A percentile compares a stretch with the other conserved stretches of the same genome.
Evolutionary conservation across 257 asterid genomes (phyloP).

Genomic region (Solanum arcanum): DNA sequence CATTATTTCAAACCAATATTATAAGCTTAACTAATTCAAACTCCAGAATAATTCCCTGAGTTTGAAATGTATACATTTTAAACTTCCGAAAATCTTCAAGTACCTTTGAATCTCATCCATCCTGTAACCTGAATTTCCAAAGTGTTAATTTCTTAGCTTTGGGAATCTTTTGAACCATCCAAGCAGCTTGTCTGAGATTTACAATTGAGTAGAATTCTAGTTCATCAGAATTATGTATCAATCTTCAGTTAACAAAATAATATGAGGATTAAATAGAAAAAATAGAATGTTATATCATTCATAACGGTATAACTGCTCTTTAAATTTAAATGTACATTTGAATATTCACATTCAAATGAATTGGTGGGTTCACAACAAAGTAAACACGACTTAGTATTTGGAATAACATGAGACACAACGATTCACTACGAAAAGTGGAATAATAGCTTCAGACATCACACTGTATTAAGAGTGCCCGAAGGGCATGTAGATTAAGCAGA

Average conservation of each 20-base stretch:
- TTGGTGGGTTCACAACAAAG: neutral
- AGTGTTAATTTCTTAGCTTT: neutral
- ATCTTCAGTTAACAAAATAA: neutral
- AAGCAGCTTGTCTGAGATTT: neutral
- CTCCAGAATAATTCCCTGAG: neutral
- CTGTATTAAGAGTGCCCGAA: neutral
- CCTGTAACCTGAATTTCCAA: neutral
- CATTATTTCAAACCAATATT: neutral
- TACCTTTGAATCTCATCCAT: neutral
- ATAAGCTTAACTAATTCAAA: neutral
- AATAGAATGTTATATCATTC: neutral
- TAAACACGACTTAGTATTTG: neutral
- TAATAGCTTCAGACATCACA: neutral
- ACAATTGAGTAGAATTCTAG: neutral
- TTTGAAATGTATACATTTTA: neutral
- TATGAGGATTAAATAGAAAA: neutral
- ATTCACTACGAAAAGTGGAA: neutral
- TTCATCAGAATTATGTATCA: neutral
- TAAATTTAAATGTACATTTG: neutral
- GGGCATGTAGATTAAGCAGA: neutral
- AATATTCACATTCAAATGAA: neutral
- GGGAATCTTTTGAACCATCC: neutral
- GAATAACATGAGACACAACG: neutral
- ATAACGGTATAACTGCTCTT: neutral
- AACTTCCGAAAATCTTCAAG: neutral